Evolutionary conservation across 2,329 filamentous ascomycete genomes (phyloP).

Genomic region (Colletotrichum magnum): DNA sequence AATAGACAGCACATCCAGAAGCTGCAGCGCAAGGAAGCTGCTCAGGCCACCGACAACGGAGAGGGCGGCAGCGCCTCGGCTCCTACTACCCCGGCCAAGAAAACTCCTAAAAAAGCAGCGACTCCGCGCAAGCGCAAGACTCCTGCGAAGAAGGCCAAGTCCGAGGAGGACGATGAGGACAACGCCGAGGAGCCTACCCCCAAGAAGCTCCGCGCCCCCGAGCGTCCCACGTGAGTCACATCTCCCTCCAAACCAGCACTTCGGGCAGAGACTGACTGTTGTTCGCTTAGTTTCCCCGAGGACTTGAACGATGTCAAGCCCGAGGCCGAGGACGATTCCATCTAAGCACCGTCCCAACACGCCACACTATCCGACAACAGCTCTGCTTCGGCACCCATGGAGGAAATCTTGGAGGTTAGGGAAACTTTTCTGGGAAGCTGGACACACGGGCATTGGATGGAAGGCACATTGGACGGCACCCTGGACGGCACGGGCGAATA

Average conservation of each 20-base stretch:
- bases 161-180: constrained; percentile 44
- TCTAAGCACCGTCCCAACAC: not conserved
- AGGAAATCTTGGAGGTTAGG: not conserved
- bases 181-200: constrained; percentile 41
- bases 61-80: constrained; percentile 36
- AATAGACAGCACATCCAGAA: constrained; percentile 63
- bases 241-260: no score
- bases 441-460: constrained; percentile 6
- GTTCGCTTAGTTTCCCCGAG: no score
- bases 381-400: not conserved
- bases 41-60: constrained; percentile 40
- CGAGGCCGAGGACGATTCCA: not conserved
- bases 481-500: not conserved
- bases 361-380: not conserved
- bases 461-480: not conserved
- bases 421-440: not conserved
- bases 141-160: constrained; percentile 45
- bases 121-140: constrained; percentile 50
- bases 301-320: not conserved
- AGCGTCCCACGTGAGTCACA: constrained; percentile 21
- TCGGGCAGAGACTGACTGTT: no score
- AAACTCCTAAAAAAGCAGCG: constrained; percentile 28
- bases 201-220: constrained; percentile 41
- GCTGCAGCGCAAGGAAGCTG: constrained; percentile 54
- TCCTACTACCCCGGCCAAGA: constrained; percentile 40